Evolutionary conservation across 192 early-diverging fungal genomes (phyloP), one percentile per base, ranked within the genome.

Genomic region (Chytriomyces confervae): DNA sequence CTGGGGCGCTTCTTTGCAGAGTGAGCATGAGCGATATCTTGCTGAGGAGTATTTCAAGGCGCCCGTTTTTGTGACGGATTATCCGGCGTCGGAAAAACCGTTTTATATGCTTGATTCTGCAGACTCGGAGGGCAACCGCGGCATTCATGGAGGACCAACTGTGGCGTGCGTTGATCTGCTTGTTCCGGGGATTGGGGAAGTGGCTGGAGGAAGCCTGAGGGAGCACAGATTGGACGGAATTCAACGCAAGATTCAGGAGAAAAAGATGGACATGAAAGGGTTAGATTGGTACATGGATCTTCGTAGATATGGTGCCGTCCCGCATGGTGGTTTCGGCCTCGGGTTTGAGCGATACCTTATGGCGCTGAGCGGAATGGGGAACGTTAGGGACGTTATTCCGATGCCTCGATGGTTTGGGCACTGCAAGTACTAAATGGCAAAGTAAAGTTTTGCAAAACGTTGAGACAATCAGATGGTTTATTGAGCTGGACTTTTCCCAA

Each of bases 11-110:
- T 83, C 86, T 6, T 77, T 97, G 47, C 94, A 95, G 75, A 91
- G 89, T 57, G 94, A 95, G 71, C 95, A 97, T 81, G 95, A 97
- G 78, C 89, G 90, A 70, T 95, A 90, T 82, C 80, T 97, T 48
- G 91, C 93, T 2, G 87, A 90, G 0, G 79, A 71, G 11, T 83
- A 90, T 61, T 92, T 83, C 77, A 80, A 87, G n/a, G 82, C 80
- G 7, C 95, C 95, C 1, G 92, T 97, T 3, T 97, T 95, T 89
- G 92, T 97, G 18, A 95, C 93, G n/a, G 91, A 95, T 69, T 97
- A 95, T 77, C 95, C 94, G 6, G 80, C 83, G 1, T 8, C 16
- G 7, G 57, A 94, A 44, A 97, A 97, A 80, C 93, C 95, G 0
- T 97, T 97, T 76, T 97, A 97, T 69, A 97, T 97, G 95, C 61